These are phyloP conservation scores for Polytrichum formosum DNA, from an alignment of 225 moss, liverwort and hornwort species.

Conservation along the genomic window DNA sequence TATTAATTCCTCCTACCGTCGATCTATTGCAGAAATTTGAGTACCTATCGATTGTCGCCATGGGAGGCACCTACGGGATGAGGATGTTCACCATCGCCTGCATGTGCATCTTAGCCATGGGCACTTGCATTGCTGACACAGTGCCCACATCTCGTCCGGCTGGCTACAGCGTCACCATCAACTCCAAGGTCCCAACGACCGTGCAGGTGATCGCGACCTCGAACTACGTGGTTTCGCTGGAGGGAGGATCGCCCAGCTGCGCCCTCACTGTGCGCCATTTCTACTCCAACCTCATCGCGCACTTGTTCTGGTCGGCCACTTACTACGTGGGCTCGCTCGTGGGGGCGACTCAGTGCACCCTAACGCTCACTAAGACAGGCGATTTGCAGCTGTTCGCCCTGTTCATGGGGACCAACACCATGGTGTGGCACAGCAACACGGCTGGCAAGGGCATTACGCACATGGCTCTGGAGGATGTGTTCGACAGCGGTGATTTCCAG, in stretches of 20 bases:
- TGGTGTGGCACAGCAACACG: constrained; percentile 38
- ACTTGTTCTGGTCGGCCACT: constrained; percentile 36
- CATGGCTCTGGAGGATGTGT: constrained; percentile 29
- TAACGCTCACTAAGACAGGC: constrained; percentile 14
- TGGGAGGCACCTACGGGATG: too few relatives aligned
- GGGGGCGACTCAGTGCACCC: constrained; percentile 20
- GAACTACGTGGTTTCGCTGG: constrained; percentile 27
- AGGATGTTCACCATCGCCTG: too few relatives aligned
- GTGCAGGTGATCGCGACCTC: neutral
- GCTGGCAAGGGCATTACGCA: constrained; percentile 13
- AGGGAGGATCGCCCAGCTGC: constrained; percentile 21
- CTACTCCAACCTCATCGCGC: constrained; percentile 11
- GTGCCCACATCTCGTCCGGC: constrained; percentile 3
- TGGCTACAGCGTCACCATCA: constrained; percentile 10
- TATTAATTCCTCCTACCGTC: too few relatives aligned
- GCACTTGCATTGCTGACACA: neutral
- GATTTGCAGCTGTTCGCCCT: constrained; percentile 29
- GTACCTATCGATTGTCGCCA: too few relatives aligned
- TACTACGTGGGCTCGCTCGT: constrained; percentile 33
- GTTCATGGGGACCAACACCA: constrained; percentile 5
- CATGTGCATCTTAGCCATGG: neutral
- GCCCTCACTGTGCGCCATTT: constrained; percentile 35
- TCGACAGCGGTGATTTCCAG: constrained; percentile 25
- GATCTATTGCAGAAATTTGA: too few relatives aligned
- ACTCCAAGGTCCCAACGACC: neutral